phyloP scores from a whole-genome alignment of 768 basidiomycete genomes.

The Suillus bovinus region DNA sequence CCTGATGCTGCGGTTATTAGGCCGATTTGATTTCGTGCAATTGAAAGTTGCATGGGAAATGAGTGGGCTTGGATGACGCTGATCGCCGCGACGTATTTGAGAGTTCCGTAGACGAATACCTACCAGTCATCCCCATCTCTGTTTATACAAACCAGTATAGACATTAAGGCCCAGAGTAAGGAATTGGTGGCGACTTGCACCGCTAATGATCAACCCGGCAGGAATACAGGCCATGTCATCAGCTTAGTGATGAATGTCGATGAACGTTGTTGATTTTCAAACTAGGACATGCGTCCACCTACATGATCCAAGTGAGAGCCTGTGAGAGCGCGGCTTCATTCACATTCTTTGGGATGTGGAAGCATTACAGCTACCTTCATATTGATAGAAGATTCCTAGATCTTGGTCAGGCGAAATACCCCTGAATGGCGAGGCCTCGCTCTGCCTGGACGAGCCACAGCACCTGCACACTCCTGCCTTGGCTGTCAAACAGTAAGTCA shows the following conservation, averaged over 20 bases:
- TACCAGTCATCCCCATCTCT: background rate
- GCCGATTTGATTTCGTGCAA: constrained; percentile 20
- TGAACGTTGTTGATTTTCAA: background rate
- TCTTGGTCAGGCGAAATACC: no score
- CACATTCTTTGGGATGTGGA: background rate
- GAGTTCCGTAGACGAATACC: background rate
- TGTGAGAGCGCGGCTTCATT: background rate
- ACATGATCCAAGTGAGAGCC: no score
- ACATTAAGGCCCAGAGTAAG: background rate
- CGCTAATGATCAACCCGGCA: background rate
- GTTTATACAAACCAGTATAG: background rate
- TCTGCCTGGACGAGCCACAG: no score
- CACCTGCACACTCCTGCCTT: no score
- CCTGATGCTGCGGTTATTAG: constrained; percentile 23
- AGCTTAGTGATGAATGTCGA: background rate
- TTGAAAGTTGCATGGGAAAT: constrained; percentile 25
- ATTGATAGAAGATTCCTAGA: no score
- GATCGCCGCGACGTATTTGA: background rate
- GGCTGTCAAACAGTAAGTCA: no score
- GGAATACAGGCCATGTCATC: background rate
- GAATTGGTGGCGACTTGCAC: background rate
- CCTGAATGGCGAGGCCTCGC: no score
- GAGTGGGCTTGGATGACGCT: constrained; percentile 29
- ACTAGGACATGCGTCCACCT: background rate
- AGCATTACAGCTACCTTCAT: no score